Base-by-base conservation (phyloP, 371 early-diverging fungal species). In the Rhizopus stolonifer region DNA sequence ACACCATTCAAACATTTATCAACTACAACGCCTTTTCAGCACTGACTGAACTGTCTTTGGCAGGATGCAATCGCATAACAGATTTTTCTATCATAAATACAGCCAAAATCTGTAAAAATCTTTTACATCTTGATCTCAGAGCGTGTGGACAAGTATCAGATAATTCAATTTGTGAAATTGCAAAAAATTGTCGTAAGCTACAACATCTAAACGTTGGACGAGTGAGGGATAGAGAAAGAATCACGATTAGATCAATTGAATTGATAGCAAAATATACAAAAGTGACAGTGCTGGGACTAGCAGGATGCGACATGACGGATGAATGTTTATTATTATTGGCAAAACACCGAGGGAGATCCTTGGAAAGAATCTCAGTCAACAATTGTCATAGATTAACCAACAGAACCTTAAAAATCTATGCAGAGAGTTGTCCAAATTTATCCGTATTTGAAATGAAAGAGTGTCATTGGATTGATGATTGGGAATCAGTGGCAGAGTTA, bases 391-490 rank as follows among this genome's bases (percentile, higher is more conserved):
- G 67, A 42, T 60, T 83, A 40, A 80, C 81, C 26, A 79, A 82
- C 51, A 61, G 65, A 11, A 56, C 82, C 3, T 36, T 83, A 36
- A 70, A 68, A 26, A 70, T 78, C 0, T 56, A 74, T 52, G 72
- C 79, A 31, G 54, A 60, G 22, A 47, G 73, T 34, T 83, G 82
- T 42, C 75, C 70, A 2, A 72, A 70, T 25, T 55, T 83, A 11
- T 70, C 77, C 6, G 84, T 83, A 0, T 78, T 83, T 61, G 82
- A 81, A 63, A 79, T 83, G 66, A 81, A 81, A 44, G 78, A 83
- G 24, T 83, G 84, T 34, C 70, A 74, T 46, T 54, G 60, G 39
- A 60, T 78, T 9, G 52, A 70, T 34, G 74, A 78, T 39, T 78
- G 78, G 78, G 60, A 34, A 24, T 44, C 64, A 4, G 69, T 78